phyloP scores from a whole-genome alignment of 202 grass and related monocot genomes.

The Bolboschoenoplectus hybrid region DNA sequence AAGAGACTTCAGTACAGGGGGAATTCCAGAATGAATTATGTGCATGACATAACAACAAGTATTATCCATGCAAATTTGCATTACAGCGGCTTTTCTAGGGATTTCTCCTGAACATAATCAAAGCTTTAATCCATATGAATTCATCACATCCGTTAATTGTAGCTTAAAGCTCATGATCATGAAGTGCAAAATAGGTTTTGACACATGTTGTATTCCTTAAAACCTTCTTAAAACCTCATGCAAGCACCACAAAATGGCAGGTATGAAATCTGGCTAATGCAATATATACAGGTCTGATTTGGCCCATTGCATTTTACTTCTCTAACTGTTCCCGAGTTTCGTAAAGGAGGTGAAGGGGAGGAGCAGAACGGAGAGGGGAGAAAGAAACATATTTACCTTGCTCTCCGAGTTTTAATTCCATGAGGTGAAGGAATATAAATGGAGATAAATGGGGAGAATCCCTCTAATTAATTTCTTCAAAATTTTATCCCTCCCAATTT shows the following conservation, averaged over 20 bases:
- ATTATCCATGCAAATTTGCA: constrained; percentile 88
- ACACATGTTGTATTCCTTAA: background rate
- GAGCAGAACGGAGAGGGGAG: too few species aligned
- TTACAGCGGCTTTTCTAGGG: constrained; percentile 76
- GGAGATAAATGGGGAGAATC: background rate
- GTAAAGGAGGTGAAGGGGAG: background rate
- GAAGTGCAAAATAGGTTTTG: background rate
- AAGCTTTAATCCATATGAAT: constrained; percentile 4
- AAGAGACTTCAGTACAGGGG: constrained; percentile 64
- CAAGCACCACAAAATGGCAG: background rate
- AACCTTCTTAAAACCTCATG: constrained; percentile 2
- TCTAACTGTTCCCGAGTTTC: background rate
- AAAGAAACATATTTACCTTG: background rate
- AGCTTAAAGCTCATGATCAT: background rate
- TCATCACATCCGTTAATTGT: background rate
- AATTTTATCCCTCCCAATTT: background rate
- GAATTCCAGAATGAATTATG: constrained; percentile 83
- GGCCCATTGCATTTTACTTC: background rate
- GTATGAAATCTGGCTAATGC: background rate
- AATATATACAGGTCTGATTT: background rate
- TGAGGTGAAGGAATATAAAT: background rate
- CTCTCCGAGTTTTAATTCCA: background rate
- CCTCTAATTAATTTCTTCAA: background rate
- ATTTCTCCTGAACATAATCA: constrained; percentile 54
- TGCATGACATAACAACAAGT: constrained; percentile 77